Evolutionary conservation across 192 early-diverging fungal genomes (phyloP).

Genomic region (Mortierella hygrophila): DNA sequence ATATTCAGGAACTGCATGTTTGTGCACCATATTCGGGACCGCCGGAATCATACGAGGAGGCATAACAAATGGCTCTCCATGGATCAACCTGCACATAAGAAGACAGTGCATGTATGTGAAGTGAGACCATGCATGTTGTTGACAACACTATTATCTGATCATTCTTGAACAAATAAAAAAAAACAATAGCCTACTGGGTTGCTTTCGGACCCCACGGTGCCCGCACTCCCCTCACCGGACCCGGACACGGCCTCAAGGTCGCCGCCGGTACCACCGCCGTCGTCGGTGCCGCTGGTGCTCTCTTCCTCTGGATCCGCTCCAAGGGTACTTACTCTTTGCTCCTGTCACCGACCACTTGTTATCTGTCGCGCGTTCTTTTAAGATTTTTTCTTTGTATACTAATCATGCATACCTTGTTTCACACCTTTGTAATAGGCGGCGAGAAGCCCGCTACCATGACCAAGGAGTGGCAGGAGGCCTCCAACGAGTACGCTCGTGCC

Average conservation of each 20-base stretch:
- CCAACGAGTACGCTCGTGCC: slow-evolving; percentile 74
- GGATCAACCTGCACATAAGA: neutral
- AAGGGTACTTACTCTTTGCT: slow-evolving; percentile 46
- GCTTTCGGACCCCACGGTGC: slow-evolving; percentile 93
- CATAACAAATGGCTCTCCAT: too few relatives aligned
- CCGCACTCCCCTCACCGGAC: slow-evolving; percentile 77
- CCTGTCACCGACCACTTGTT: neutral
- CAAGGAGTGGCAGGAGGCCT: slow-evolving; percentile 87
- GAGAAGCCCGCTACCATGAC: slow-evolving; percentile 73
- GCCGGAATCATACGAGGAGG: too few relatives aligned
- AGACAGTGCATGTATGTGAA: neutral
- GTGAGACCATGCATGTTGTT: neutral
- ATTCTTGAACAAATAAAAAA: neutral
- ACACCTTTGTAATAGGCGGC: slow-evolving; percentile 50
- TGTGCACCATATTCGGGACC: neutral
- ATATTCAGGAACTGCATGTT: too few relatives aligned
- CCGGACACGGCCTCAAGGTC: slow-evolving; percentile 76
- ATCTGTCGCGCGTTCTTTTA: neutral
- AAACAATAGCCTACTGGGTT: slow-evolving; percentile 82
- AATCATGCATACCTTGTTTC: neutral
- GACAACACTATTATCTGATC: neutral
- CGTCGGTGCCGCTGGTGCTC: slow-evolving; percentile 60
- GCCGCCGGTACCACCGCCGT: slow-evolving; percentile 71
- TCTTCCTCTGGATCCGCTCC: slow-evolving; percentile 69
- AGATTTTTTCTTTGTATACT: neutral